Base-by-base conservation (phyloP, 129 eudicot genomes). In the Logfia minima region DNA sequence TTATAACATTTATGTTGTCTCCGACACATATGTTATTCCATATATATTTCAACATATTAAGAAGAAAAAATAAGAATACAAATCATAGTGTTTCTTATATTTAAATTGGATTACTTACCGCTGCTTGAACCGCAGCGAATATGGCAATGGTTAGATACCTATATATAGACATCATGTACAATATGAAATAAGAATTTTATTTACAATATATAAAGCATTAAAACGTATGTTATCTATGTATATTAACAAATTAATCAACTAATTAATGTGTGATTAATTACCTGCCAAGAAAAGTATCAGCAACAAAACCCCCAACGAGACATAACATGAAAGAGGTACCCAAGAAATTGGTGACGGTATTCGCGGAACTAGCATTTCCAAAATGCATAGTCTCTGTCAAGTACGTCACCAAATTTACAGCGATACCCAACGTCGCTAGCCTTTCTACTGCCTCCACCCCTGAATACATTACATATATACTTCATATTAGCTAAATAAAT, bases 271-370 rank as follows among this genome's bases (percentile, higher is more conserved):
- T 45, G 34, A 21, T 21, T 24, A 26, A 53, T 72, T 80, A 80
- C 98, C 98, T 79, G 75, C 98, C 98, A 41, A 92, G 83, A 43
- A 74, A 92, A 4, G 98, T 88, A 69, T 92, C 98, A 37, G 98
- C 98, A 10, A 92, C 72, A 69, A 92, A 92, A 52, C 98, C 98
- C 26, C 98, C 98, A 56, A 92, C 92, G 64, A 92, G 82, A 77
- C 89, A 86, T 10, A 92, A 84, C 96, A 92, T 86, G 72, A 92
- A 92, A 39, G 98, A 92, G 26, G 98, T 88, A 8, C 98, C 98
- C 66, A 92, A 80, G 68, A 92, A 92, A 55, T 92, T 92, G n/a
- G 98, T 92, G 80, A 88, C 96, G 0, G 83, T 80, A 63, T 90
- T 92, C 17, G 98, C 98, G 1, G 98, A 83, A 66, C 69, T 84